Base-by-base conservation (phyloP, 768 basidiomycete genomes). In the Saitozyma sp. region DNA sequence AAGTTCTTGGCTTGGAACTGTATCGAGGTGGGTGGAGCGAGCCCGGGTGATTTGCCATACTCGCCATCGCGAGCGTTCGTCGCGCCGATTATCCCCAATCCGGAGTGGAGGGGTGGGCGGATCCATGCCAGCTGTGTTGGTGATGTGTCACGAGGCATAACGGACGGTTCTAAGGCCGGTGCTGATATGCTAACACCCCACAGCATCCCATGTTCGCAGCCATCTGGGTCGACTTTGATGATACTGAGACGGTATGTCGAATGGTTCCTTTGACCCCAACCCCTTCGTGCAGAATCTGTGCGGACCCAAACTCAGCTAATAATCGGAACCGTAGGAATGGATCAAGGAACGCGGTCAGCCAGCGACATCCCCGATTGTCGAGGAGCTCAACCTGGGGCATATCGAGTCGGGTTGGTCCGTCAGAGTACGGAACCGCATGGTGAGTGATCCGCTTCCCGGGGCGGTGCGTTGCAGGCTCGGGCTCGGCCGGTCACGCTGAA, bases 261-360 rank as follows among this genome's bases (percentile, higher is more conserved):
- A 16, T 49, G 9, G 10, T 53, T 38, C 29, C 1, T 17, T 50
- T 29, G 38, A 13, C 13, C 52, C 41, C 39, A 20, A 14, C 40
- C 51, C 51, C 38, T 13, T 52, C 7, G 13, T 52, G 38, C 20
- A 38, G 10, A 11, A 42, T 54, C 37, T 17, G 50, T 17, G 50
- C 50, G 37, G 9, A 17, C 3, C 7, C 13, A 9, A 42, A 43
- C 38, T 7, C 14, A 6, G 17, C n/a, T 38, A 54, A 29, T 2
- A 46, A 13, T 6, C 45, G 45, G 3, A 2, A 1, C 45, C 13
- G n/a, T 66, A 71, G 69, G 69, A 76, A 70, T 76, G 74, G 76
- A 77, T 79, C 69, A 79, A 79, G 69, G 78, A 79, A 63, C 58
- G 78, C 20, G 78, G 78, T 54, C 78, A 79, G 57, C 78, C 78